phyloP scores from a whole-genome alignment of 2,329 filamentous ascomycete species.

The Claviceps sorghi region DNA sequence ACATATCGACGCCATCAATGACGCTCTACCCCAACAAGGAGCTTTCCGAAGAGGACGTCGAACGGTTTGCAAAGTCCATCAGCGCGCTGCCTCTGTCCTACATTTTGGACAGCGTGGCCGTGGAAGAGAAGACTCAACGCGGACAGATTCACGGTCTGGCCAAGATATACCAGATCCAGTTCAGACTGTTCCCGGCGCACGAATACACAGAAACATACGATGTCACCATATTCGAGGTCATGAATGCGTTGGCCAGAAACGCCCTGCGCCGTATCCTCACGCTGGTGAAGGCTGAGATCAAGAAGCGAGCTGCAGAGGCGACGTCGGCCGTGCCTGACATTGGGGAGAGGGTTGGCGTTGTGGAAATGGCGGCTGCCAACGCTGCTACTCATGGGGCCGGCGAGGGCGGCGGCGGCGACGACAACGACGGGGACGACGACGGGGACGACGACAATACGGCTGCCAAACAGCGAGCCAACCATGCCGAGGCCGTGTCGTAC shows the following conservation, averaged over 20 bases:
- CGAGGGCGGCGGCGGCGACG: conserved; percentile 21
- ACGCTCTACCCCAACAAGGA: conserved; percentile 65
- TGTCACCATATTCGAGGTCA: conserved; percentile 63
- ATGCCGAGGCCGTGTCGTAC: conserved; percentile 71
- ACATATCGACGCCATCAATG: conserved; percentile 85
- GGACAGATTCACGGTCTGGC: conserved; percentile 55
- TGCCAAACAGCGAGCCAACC: conserved; percentile 61
- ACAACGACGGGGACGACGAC: conserved; percentile 55
- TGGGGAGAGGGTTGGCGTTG: conserved; percentile 35
- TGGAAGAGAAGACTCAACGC: conserved; percentile 65
- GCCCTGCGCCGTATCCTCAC: conserved; percentile 60
- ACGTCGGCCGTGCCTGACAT: conserved; percentile 66
- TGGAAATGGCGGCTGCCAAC: conserved; percentile 32
- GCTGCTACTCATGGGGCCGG: conserved; percentile 20
- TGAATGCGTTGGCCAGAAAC: conserved; percentile 63
- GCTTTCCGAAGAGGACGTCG: conserved; percentile 50
- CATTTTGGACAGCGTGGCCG: conserved; percentile 65
- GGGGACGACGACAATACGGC: conserved; percentile 67
- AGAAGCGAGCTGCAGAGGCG: conserved; percentile 55
- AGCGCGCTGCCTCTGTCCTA: conserved; percentile 73
- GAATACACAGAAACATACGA: conserved; percentile 82
- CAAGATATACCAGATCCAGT: conserved; percentile 69
- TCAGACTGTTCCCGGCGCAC: conserved; percentile 69
- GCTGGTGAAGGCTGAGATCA: conserved; percentile 63
- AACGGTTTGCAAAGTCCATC: conserved; percentile 82